A percentile compares a stretch with the other conserved stretches of the same genome.
These are phyloP conservation scores for Populus pruinosa DNA, from an alignment of 345 rosid species.

Conservation along the genomic window DNA sequence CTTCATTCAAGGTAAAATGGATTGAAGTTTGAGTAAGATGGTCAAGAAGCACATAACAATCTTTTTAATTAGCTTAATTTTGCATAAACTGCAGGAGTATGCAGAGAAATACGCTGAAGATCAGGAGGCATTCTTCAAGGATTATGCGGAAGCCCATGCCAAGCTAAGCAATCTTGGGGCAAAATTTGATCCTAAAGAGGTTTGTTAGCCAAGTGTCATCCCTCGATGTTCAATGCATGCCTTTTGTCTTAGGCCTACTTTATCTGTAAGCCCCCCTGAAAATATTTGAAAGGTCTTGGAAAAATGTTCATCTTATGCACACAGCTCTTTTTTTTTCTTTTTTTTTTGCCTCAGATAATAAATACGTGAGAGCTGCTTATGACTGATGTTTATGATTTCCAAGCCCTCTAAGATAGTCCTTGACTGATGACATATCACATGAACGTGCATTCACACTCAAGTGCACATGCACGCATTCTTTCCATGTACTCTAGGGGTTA, in stretches of 20 bases:
- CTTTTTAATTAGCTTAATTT: slow-evolving; percentile 12
- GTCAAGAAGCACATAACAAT: neutral
- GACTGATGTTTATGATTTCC: neutral
- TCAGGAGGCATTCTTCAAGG: slow-evolving; percentile 76
- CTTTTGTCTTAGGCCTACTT: neutral
- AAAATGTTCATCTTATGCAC: neutral
- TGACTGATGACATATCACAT: neutral
- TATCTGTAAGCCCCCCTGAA: neutral
- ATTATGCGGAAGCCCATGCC: slow-evolving; percentile 96
- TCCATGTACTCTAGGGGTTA: neutral
- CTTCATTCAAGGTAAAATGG: slow-evolving; percentile 73
- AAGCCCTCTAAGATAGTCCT: neutral
- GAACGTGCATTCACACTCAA: neutral
- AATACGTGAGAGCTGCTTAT: neutral
- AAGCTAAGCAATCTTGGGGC: slow-evolving; percentile 92
- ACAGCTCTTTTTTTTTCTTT: neutral
- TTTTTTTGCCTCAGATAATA: neutral
- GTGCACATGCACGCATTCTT: neutral
- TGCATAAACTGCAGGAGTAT: slow-evolving; percentile 50
- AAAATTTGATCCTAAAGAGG: slow-evolving; percentile 96
- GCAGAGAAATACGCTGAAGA: slow-evolving; percentile 91
- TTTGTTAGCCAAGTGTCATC: slow-evolving; percentile 25
- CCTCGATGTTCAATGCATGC: neutral
- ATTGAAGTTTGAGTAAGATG: neutral
- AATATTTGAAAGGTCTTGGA: neutral